Evolutionary conservation across 2,329 filamentous ascomycete genomes (phyloP), one percentile per base, ranked within the genome.

Genomic region (Ustulina deusta): DNA sequence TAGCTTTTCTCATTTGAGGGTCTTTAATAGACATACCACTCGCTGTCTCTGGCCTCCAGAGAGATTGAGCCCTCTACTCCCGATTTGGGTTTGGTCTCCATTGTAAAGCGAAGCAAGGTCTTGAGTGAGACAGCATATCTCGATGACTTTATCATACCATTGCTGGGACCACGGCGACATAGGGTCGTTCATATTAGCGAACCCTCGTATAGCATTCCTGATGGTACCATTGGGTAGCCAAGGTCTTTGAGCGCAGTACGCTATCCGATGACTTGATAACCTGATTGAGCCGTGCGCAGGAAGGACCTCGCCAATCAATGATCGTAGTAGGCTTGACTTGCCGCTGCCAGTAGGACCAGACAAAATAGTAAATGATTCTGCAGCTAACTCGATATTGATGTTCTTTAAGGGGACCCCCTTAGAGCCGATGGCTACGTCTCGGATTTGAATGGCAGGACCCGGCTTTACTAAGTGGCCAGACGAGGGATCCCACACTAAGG

Each of bases 151-250:
- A n/a, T 70, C 34, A 63, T 82, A 82, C 74, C 77, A 81, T 36
- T 5, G 7, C 2, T 63, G 51, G n/a, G 13, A 9, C 20, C 20
- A 46, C 54, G 22, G 64, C 58, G 27, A 70, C 42, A 36, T 69
- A 29, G 29, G 66, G 32, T 40, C 13, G 7, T 9, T 40, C 38
- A 15, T 40, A 40, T 40, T 40, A 7, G 13, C 38, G 13, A 40
- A 40, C 6, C 38, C 38, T 9, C 38, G 13, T 10, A 82, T 79
- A 13, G 72, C 73, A 7, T 79, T 67, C 65, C 71, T 75, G 22
- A 82, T 77, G 3, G 63, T 80, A 0, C 73, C 74, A 40, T 74
- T 79, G 0, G 78, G 78, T 25, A 83, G 68, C 81, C 81, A 83
- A 0, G 80, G 74, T 17, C 40, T 73, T 25, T 83, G 81, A 4